Conservation (phyloP, 129 eudicot genomes). For the Cynara cardunculus region DNA sequence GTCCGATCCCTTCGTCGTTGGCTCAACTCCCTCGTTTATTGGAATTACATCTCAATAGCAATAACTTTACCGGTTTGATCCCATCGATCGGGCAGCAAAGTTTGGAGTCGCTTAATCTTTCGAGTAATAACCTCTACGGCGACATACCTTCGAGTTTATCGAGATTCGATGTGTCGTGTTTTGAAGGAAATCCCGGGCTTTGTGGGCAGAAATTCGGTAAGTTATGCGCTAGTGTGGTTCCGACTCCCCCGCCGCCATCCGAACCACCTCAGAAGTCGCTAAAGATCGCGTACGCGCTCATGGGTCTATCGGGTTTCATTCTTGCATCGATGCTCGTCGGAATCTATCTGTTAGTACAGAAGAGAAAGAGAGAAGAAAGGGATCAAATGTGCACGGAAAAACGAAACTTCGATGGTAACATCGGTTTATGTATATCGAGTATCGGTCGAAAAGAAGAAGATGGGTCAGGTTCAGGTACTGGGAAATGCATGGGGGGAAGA, state of each 20-base stretch:
- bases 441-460: constrained; percentile 8
- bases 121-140: constrained; percentile 52
- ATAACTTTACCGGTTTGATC: constrained; percentile 47
- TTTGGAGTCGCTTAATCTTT: constrained; percentile 37
- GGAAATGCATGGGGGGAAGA: constrained; percentile 22
- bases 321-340: constrained; percentile 36
- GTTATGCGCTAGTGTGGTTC: constrained; percentile 23
- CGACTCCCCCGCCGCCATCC: background rate
- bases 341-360: constrained; percentile 26
- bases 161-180: constrained; percentile 34
- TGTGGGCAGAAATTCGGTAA: constrained; percentile 44
- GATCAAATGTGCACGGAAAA: constrained; percentile 1
- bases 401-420: constrained; percentile 17
- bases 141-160: constrained; percentile 46
- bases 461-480: background rate
- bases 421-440: constrained; percentile 18
- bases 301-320: constrained; percentile 25
- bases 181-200: constrained; percentile 51
- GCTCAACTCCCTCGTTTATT: constrained; percentile 28
- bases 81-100: constrained; percentile 45
- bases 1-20: constrained; percentile 50
- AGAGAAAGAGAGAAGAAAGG: constrained; percentile 24
- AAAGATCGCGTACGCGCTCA: constrained; percentile 21
- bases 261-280: constrained; percentile 14
- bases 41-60: constrained; percentile 50